Conservation (phyloP, 805 yeast genomes). For the Wickerhamomyces bovis region DNA sequence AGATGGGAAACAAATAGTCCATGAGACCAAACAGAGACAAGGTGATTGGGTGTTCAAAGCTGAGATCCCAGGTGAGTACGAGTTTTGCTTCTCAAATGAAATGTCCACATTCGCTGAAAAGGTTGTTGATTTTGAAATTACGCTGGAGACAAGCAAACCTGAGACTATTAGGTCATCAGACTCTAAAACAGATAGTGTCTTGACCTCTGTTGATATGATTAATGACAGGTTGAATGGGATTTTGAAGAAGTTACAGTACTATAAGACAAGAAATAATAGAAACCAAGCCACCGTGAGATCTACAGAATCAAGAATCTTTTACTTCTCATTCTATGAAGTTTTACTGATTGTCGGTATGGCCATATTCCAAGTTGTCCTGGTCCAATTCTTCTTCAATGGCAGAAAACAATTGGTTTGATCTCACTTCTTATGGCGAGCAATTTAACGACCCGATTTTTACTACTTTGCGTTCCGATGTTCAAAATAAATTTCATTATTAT, state of each 20-base stretch:
- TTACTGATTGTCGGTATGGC: slow-evolving; percentile 72
- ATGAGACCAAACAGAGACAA: slow-evolving; percentile 53
- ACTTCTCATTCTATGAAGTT: slow-evolving; percentile 70
- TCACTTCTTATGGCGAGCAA: background rate
- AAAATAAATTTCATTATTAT: background rate
- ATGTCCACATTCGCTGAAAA: slow-evolving; percentile 70
- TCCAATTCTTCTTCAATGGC: slow-evolving; percentile 66
- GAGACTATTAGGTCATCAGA: slow-evolving; percentile 26
- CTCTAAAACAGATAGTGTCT: slow-evolving; percentile 47
- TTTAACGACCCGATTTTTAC: background rate
- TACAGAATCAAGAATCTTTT: slow-evolving; percentile 75
- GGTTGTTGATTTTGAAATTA: slow-evolving; percentile 58
- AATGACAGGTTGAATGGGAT: slow-evolving; percentile 55
- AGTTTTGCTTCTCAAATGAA: slow-evolving; percentile 58
- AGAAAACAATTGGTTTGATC: slow-evolving; percentile 46
- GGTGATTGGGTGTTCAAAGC: slow-evolving; percentile 57
- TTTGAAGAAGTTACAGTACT: slow-evolving; percentile 63
- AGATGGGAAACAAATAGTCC: slow-evolving; percentile 38
- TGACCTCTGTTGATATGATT: slow-evolving; percentile 45
- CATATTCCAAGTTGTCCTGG: slow-evolving; percentile 56
- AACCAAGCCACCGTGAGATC: slow-evolving; percentile 82
- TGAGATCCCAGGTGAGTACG: slow-evolving; percentile 52
- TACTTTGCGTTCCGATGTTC: background rate
- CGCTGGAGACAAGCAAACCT: slow-evolving; percentile 40
- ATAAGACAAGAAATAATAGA: slow-evolving; percentile 85